Evolutionary conservation across 1,284 basidiomycete genomes (phyloP).

Genomic region (Prillingera fragicola): DNA sequence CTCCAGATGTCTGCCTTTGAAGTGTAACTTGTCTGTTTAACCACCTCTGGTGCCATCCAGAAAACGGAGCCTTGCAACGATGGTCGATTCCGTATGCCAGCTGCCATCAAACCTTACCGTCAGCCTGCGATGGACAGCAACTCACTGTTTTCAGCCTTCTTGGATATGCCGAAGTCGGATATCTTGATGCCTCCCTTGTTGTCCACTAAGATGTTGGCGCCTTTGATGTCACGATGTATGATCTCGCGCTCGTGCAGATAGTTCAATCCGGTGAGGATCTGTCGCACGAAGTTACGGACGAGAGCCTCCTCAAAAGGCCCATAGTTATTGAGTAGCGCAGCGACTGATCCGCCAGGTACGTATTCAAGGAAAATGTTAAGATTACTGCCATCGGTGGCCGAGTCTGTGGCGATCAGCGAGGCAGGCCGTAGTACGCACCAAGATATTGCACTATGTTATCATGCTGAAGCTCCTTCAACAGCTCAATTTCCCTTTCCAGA

Average conservation of each 20-base stretch:
- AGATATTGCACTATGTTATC: conserved; percentile 98
- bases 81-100: conserved; percentile 75
- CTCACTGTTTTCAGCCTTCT: conserved; percentile 92
- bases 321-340: conserved; percentile 84
- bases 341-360: conserved; percentile 94
- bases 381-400: conserved; percentile 76
- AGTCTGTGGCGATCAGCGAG: conserved; percentile 55
- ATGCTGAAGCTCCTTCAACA: conserved; percentile 90
- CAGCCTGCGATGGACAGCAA: conserved; percentile 22
- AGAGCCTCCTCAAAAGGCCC: conserved; percentile 95
- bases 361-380: conserved; percentile 99
- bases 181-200: conserved; percentile 96
- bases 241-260: conserved; percentile 93
- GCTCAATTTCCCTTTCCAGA: conserved; percentile 90
- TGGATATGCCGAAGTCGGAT: conserved; percentile 98
- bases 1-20: conserved; percentile 98
- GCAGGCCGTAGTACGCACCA: conserved; percentile 54
- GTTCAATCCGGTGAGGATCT: conserved; percentile 84
- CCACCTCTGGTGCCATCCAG: conserved; percentile 99
- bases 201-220: conserved; percentile 95
- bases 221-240: conserved; percentile 98
- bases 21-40: conserved; percentile 88
- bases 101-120: conserved; percentile 62
- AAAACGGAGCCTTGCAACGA: conserved; percentile 96
- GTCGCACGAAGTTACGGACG: conserved; percentile 88